Evolutionary conservation across 2,329 filamentous ascomycete genomes (phyloP), one percentile per base, ranked within the genome.

Genomic region (Xylaria digitata): DNA sequence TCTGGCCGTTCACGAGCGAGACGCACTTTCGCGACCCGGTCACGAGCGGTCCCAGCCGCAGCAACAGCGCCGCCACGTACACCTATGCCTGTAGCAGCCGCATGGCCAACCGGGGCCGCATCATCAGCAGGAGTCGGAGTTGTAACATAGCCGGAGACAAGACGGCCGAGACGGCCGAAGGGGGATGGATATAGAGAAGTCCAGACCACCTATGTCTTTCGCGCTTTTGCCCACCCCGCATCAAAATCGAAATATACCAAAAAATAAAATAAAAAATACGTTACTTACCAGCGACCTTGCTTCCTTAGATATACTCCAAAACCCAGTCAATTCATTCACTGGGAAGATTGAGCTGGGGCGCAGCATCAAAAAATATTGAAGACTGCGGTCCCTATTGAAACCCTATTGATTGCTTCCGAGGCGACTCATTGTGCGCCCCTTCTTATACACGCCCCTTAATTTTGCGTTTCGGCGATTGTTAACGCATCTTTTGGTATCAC

Each of bases 1-100:
- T 64, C 46, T 67, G 67, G 65, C 65, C 68, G 2, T 70, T 54
- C 42, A 56, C 30, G 13, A 61, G 65, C 59, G 61, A 70, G 45
- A 54, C 58, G 17, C 49, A 45, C 9, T n/a, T n/a, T n/a, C 37
- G 56, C 34, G 30, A 46, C n/a, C 53, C 62, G 15, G 40, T 55
- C 19, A 34, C 40, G 21, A 13, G 34, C 21, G 42, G 17, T 7
- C 57, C 46, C n/a, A 32, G 23, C 30, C 59, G 63, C 7, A 59
- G 60, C 40, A 45, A 32, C n/a, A 66, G 59, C 26, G n/a, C 40
- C 21, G 48, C 45, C 34, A 30, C 21, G 3, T 13, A 32, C 37
- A 52, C 21, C 19, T 4, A 34, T 23, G 49, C 45, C 3, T 40
- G 55, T 40, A 15, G n/a, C 17, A 37, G 26, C 15, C 56, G 61